Evolutionary conservation across 768 basidiomycete genomes (phyloP).

Genomic region (Kwoniella mangroviensis): DNA sequence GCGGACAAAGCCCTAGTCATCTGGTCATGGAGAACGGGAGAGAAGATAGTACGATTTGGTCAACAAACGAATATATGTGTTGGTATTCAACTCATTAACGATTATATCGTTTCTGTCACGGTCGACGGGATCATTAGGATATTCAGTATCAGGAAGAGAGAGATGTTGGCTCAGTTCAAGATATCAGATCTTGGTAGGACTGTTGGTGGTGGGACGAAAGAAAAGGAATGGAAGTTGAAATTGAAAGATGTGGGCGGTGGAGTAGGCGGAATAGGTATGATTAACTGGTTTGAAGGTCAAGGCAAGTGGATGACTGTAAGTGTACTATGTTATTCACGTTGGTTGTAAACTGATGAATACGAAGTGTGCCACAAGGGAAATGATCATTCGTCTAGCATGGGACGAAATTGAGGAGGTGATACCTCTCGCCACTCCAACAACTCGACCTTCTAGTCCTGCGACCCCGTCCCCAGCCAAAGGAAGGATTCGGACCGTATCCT

Average conservation of each 20-base stretch:
- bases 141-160: constrained; percentile 83
- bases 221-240: constrained; percentile 58
- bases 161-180: constrained; percentile 92
- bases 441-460: background rate
- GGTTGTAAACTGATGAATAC: background rate
- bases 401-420: constrained; percentile 23
- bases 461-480: constrained; percentile 12
- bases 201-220: constrained; percentile 60
- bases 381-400: constrained; percentile 40
- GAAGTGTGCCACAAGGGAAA: constrained; percentile 40
- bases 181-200: constrained; percentile 74
- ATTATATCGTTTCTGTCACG: constrained; percentile 85
- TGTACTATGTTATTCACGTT: constrained; percentile 17
- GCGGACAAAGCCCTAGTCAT: constrained; percentile 74
- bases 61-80: constrained; percentile 92
- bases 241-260: constrained; percentile 78
- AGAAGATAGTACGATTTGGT: constrained; percentile 86
- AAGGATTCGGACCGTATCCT: constrained; percentile 6
- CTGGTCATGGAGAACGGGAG: constrained; percentile 68
- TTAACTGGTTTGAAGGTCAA: constrained; percentile 81
- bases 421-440: background rate
- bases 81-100: constrained; percentile 80
- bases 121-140: constrained; percentile 90
- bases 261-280: constrained; percentile 22
- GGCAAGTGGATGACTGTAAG: constrained; percentile 86